phyloP scores from a whole-genome alignment of 305 asterid genomes.

The Fraxinus greggii region DNA sequence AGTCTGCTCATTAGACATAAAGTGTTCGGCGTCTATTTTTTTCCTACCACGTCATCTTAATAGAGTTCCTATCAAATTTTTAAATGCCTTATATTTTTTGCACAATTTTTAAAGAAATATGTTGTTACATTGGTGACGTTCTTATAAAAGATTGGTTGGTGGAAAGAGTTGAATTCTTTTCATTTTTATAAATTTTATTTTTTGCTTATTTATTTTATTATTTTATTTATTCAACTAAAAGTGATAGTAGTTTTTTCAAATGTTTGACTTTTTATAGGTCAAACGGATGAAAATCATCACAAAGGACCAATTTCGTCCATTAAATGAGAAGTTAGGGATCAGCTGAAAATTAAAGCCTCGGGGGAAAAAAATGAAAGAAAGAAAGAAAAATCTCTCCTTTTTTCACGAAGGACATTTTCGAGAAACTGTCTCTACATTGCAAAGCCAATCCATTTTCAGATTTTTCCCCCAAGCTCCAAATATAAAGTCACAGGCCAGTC shows the following conservation, averaged over 20 bases:
- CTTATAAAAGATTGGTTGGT: background rate
- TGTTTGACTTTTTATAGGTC: background rate
- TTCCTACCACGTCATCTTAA: background rate
- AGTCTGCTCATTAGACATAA: background rate
- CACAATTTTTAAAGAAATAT: background rate
- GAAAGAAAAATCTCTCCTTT: background rate
- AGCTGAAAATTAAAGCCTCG: background rate
- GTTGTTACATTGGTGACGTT: too few species aligned
- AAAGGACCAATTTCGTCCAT: background rate
- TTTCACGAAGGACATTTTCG: background rate
- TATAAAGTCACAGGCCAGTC: slow-evolving; percentile 6
- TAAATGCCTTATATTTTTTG: too few species aligned
- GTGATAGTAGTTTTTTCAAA: background rate
- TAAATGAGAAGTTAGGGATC: background rate
- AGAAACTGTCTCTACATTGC: background rate
- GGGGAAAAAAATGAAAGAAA: too few species aligned
- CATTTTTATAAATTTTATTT: too few species aligned
- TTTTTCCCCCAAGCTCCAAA: background rate
- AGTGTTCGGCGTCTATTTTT: background rate
- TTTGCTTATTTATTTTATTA: background rate
- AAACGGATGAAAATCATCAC: background rate
- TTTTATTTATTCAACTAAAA: background rate
- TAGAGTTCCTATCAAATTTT: background rate
- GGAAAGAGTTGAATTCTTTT: background rate
- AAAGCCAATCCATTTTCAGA: background rate